These are phyloP conservation scores for Calocera viscosa DNA, from an alignment of 768 basidiomycete genomes.

Conservation along the genomic window DNA sequence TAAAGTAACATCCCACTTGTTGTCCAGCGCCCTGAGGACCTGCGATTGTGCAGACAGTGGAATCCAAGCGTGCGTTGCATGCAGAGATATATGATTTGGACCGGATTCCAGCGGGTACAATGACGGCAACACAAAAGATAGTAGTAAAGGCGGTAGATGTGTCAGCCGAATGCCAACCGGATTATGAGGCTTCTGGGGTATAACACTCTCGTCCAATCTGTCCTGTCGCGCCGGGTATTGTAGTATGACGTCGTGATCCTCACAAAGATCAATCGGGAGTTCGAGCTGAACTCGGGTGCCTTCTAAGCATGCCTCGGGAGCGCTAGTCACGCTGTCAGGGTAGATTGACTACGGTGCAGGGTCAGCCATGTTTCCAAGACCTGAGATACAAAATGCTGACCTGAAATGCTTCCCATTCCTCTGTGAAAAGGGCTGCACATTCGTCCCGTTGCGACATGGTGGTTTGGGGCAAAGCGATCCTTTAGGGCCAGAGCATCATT, in stretches of 20 bases:
- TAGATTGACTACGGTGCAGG: slow-evolving; percentile 51
- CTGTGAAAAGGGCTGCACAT: slow-evolving; percentile 19
- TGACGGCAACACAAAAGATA: slow-evolving; percentile 42
- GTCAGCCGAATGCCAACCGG: slow-evolving; percentile 29
- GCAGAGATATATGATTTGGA: slow-evolving; percentile 44
- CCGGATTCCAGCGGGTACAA: slow-evolving; percentile 43
- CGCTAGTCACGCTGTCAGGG: slow-evolving; percentile 41
- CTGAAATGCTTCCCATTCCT: slow-evolving; percentile 54
- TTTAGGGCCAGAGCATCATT: neutral
- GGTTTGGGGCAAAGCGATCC: neutral
- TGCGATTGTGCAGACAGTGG: slow-evolving; percentile 24
- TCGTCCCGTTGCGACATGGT: neutral
- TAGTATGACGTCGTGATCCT: slow-evolving; percentile 14
- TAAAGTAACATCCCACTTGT: slow-evolving; percentile 43
- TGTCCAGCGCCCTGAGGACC: slow-evolving; percentile 34
- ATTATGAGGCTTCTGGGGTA: slow-evolving; percentile 2
- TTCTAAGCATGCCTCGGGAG: slow-evolving; percentile 33
- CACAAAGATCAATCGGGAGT: slow-evolving; percentile 49
- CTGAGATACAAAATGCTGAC: slow-evolving; percentile 24
- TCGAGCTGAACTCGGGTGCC: slow-evolving; percentile 40
- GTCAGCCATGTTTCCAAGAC: neutral
- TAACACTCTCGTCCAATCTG: neutral
- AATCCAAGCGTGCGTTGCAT: slow-evolving; percentile 46
- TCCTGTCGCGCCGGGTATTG: neutral
- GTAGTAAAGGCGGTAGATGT: slow-evolving; percentile 49